These are phyloP conservation scores for Ustilaginoidea virens DNA, from an alignment of 2,329 filamentous ascomycete species.

Conservation along the genomic window DNA sequence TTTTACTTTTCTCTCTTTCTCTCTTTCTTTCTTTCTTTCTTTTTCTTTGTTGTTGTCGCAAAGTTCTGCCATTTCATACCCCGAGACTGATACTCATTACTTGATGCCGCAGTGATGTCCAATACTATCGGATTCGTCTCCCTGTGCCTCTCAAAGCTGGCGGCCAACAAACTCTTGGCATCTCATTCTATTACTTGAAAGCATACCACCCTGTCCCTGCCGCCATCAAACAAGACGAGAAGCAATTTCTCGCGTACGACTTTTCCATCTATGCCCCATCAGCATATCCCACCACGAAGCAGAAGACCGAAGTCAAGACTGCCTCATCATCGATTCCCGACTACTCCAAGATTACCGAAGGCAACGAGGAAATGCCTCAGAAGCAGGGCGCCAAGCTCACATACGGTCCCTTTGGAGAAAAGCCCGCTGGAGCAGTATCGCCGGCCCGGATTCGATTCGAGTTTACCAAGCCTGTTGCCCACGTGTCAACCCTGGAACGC, in stretches of 20 bases:
- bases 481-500: conserved; percentile 65
- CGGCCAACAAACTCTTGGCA: conserved; percentile 70
- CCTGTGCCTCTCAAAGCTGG: conserved; percentile 61
- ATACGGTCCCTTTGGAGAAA: conserved; percentile 77
- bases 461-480: conserved; percentile 81
- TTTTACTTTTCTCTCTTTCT: too few relatives aligned
- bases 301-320: conserved; percentile 95
- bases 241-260: conserved; percentile 72
- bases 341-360: conserved; percentile 57
- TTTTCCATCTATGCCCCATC: conserved; percentile 79
- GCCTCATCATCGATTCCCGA: conserved; percentile 65
- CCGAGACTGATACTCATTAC: neutral
- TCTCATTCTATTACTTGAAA: conserved; percentile 69
- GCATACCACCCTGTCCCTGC: conserved; percentile 70
- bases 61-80: too few relatives aligned
- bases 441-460: conserved; percentile 77
- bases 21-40: too few relatives aligned
- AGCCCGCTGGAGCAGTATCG: conserved; percentile 60
- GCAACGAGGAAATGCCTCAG: conserved; percentile 51
- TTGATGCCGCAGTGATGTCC: conserved; percentile 36
- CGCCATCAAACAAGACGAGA: conserved; percentile 66
- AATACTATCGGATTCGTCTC: conserved; percentile 77
- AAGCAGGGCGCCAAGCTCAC: conserved; percentile 75
- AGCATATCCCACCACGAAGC: conserved; percentile 73
- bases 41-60: too few relatives aligned